A percentile compares a stretch with the other conserved stretches of the same genome.
These are phyloP conservation scores for Dictyostelium citrinum DNA, from an alignment of 78 protist genomes.

Conservation along the genomic window DNA sequence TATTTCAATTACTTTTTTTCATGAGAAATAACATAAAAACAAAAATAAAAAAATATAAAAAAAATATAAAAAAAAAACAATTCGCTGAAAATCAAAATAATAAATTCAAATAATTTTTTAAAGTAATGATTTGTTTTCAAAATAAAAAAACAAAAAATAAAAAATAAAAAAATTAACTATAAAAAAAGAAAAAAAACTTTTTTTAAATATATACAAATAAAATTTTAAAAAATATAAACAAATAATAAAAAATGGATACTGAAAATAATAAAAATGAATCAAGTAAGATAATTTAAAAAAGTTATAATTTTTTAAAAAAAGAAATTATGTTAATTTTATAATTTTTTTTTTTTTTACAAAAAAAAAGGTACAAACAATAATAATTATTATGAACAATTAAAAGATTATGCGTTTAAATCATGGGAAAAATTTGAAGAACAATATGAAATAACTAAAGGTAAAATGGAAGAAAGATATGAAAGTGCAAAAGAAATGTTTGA, in stretches of 20 bases:
- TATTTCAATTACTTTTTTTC: no score
- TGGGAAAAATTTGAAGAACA: background rate
- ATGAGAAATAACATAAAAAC: no score
- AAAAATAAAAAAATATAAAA: background rate
- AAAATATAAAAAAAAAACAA: background rate
- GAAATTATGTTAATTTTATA: no score
- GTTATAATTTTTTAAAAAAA: background rate
- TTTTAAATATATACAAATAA: background rate
- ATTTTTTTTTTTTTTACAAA: no score
- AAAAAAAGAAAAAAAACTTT: no score
- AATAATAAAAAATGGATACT: no score
- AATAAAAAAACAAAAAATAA: background rate
- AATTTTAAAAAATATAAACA: background rate
- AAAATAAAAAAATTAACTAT: background rate
- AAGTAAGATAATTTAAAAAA: no score
- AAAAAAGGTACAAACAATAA: background rate
- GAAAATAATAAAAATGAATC: no score
- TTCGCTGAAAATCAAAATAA: background rate
- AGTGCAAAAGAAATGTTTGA: background rate
- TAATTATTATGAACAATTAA: background rate
- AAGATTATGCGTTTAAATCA: background rate
- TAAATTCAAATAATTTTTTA: background rate
- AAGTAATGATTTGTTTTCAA: background rate
- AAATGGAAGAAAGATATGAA: constrained; percentile 91
- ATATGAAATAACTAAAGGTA: constrained; percentile 36